Evolutionary conservation across 768 basidiomycete species (phyloP).

Genomic region (Tricholomella constricta): DNA sequence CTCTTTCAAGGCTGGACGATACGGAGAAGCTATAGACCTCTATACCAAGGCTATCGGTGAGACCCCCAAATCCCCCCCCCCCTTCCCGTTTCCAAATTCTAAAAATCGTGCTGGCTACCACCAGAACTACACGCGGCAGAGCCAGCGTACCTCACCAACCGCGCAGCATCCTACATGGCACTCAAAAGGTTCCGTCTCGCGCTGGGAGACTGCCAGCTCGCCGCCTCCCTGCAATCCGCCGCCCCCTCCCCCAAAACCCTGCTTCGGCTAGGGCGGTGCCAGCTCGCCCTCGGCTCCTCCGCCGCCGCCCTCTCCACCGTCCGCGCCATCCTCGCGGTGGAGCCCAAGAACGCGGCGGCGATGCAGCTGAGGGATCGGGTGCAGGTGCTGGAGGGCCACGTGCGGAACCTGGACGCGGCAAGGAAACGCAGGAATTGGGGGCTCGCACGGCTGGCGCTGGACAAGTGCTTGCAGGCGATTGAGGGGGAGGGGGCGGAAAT

Average conservation of each 20-base stretch:
- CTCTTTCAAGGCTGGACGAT: constrained; percentile 68
- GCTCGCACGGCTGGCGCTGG: constrained; percentile 76
- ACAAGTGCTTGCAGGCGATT: constrained; percentile 71
- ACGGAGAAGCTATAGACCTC: constrained; percentile 66
- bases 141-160: constrained; percentile 80
- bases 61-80: not conserved
- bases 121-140: constrained; percentile 63
- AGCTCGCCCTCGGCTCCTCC: constrained; percentile 74
- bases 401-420: constrained; percentile 63
- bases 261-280: constrained; percentile 80
- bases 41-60: constrained; percentile 78
- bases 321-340: constrained; percentile 58
- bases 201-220: constrained; percentile 77
- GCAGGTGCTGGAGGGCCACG: constrained; percentile 60
- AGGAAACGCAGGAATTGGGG: constrained; percentile 68
- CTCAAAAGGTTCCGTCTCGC: constrained; percentile 76
- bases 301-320: constrained; percentile 68
- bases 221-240: constrained; percentile 62
- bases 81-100: not conserved
- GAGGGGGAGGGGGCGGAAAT: constrained; percentile 76
- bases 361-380: constrained; percentile 63
- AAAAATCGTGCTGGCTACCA: not conserved
- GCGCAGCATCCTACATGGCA: constrained; percentile 85
- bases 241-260: constrained; percentile 75
- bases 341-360: constrained; percentile 62